A percentile compares a stretch with the other conserved stretches of the same genome.
These are phyloP conservation scores for Trichoderma erinaceum DNA, from an alignment of 495 filamentous ascomycete genomes.

Conservation along the genomic window DNA sequence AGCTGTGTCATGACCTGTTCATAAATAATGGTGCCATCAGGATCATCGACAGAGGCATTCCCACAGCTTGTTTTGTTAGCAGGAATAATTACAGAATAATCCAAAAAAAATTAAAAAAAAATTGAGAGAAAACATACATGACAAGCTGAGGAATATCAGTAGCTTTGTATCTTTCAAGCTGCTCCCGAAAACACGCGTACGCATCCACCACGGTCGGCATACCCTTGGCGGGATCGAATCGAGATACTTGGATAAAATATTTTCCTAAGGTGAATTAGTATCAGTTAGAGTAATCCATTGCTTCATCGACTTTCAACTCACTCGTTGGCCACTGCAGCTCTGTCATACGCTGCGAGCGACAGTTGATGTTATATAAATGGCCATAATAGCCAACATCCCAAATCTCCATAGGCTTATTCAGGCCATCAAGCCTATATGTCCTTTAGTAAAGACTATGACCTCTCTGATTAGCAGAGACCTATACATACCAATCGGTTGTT, in stretches of 20 bases:
- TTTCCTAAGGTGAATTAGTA: slow-evolving; percentile 36
- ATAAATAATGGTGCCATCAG: slow-evolving; percentile 68
- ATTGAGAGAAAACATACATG: slow-evolving; percentile 36
- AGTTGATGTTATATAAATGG: slow-evolving; percentile 63
- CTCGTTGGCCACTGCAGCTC: slow-evolving; percentile 3
- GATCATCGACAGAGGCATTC: slow-evolving; percentile 81
- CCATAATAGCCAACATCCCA: slow-evolving; percentile 76
- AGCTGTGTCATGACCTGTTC: slow-evolving; percentile 63
- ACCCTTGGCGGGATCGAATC: slow-evolving; percentile 84
- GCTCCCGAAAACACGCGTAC: slow-evolving; percentile 66
- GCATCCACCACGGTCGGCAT: slow-evolving; percentile 74
- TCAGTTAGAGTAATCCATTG: background rate
- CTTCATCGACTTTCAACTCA: background rate
- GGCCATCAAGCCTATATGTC: slow-evolving; percentile 63
- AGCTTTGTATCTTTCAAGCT: slow-evolving; percentile 41
- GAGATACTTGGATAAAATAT: slow-evolving; percentile 78
- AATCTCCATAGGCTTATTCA: slow-evolving; percentile 71
- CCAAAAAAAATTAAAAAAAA: background rate
- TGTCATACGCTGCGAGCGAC: slow-evolving; percentile 49
- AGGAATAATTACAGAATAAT: background rate
- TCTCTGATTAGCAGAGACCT: background rate
- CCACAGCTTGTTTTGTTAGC: slow-evolving; percentile 36
- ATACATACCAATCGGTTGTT: slow-evolving; percentile 68
- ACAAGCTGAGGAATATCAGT: slow-evolving; percentile 63
- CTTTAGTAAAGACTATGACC: slow-evolving; percentile 3